A percentile compares a stretch with the other conserved stretches of the same genome.
phyloP scores from a whole-genome alignment of 2,329 filamentous ascomycete species.

The Aspergillus puulaauensis region DNA sequence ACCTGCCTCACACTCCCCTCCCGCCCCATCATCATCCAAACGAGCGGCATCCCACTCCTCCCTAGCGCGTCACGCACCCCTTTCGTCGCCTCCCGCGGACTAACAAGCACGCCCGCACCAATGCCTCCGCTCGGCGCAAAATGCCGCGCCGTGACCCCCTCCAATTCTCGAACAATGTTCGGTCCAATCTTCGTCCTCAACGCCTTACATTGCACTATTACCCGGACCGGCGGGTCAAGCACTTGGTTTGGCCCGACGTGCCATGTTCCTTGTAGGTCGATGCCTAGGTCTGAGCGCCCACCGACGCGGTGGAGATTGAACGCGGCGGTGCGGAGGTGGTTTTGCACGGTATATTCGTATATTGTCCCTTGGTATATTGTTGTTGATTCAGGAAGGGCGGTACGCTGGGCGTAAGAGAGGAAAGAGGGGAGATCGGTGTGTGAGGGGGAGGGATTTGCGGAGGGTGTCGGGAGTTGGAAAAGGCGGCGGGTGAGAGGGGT shows the following conservation, averaged over 20 bases:
- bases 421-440: constrained; percentile 42
- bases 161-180: constrained; percentile 47
- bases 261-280: constrained; percentile 50
- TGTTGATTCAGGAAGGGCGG: constrained; percentile 34
- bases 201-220: constrained; percentile 50
- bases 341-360: constrained; percentile 48
- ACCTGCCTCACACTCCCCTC: constrained; percentile 41
- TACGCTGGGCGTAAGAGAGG: constrained; percentile 41
- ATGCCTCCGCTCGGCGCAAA: constrained; percentile 48
- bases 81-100: constrained; percentile 69
- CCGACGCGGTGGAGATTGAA: constrained; percentile 45
- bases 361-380: constrained; percentile 46
- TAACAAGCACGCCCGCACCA: constrained; percentile 66
- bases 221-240: constrained; percentile 33
- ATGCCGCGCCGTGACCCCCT: constrained; percentile 71
- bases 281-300: constrained; percentile 46
- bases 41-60: constrained; percentile 68
- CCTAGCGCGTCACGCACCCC: constrained; percentile 73
- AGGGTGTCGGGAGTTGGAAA: constrained; percentile 36
- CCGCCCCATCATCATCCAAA: constrained; percentile 53
- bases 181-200: constrained; percentile 43
- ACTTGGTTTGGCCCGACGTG: constrained; percentile 14
- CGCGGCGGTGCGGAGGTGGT: constrained; percentile 39
- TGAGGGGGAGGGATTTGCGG: constrained; percentile 32
- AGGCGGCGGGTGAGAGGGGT: constrained; percentile 35